phyloP scores from a whole-genome alignment of 371 early-diverging fungal species.

The Basidiobolus heterosporus region DNA sequence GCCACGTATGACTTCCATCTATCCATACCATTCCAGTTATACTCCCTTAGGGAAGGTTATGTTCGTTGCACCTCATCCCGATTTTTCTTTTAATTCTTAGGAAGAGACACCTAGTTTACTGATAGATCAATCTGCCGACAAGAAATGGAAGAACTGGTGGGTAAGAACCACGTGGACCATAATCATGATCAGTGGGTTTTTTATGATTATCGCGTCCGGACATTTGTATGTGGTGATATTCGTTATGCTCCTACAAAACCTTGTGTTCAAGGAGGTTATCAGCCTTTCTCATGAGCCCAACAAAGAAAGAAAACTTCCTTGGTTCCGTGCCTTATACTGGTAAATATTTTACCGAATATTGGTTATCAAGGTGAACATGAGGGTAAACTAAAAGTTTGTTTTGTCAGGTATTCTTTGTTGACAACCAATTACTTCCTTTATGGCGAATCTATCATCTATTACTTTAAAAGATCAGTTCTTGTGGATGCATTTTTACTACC shows the following conservation, averaged over 20 bases:
- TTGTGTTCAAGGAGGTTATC: conserved; percentile 85
- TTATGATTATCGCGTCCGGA: conserved; percentile 60
- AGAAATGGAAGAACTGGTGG: conserved; percentile 62
- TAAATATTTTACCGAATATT: conserved; percentile 22
- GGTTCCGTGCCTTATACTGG: conserved; percentile 87
- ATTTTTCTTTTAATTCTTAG: too few relatives aligned
- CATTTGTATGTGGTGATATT: conserved; percentile 61
- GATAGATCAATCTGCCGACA: conserved; percentile 27
- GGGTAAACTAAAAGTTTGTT: too few relatives aligned
- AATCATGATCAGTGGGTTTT: conserved; percentile 75
- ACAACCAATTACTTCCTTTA: conserved; percentile 83
- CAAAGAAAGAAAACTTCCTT: conserved; percentile 70
- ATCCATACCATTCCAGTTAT: too few relatives aligned
- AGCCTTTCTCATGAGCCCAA: conserved; percentile 68
- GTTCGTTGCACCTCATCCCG: too few relatives aligned
- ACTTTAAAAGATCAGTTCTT: conserved; percentile 59
- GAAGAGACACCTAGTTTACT: conserved; percentile 9
- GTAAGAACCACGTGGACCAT: conserved; percentile 69
- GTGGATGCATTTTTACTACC: conserved; percentile 67
- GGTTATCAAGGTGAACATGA: too few relatives aligned
- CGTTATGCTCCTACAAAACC: conserved; percentile 63
- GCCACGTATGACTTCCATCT: too few relatives aligned
- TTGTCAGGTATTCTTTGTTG: conserved; percentile 52
- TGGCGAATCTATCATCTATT: conserved; percentile 79
- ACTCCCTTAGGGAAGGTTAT: too few relatives aligned